A percentile compares a stretch with the other conserved stretches of the same genome.
phyloP scores from a whole-genome alignment of 768 basidiomycete species.

The Rossbeevera mucosa region DNA sequence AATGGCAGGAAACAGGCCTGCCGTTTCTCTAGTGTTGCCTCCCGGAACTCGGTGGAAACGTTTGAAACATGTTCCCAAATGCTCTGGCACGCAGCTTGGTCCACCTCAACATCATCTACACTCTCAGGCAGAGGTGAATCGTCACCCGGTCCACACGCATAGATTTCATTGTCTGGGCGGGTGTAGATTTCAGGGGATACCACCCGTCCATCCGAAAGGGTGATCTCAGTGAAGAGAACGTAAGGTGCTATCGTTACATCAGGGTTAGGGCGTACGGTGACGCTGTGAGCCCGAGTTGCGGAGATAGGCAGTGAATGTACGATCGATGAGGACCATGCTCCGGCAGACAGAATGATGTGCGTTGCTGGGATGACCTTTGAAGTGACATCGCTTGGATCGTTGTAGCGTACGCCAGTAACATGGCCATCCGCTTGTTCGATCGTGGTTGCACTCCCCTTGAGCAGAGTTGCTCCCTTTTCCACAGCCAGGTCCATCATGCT shows the following conservation, averaged over 20 bases:
- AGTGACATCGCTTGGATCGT: slow-evolving; percentile 19
- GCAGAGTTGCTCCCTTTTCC: slow-evolving; percentile 47
- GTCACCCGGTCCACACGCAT: slow-evolving; percentile 79
- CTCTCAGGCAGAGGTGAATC: slow-evolving; percentile 59
- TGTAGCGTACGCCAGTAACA: slow-evolving; percentile 47
- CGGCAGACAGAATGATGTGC: slow-evolving; percentile 74
- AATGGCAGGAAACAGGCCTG: slow-evolving; percentile 81
- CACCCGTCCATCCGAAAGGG: slow-evolving; percentile 28
- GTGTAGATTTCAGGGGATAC: slow-evolving; percentile 69
- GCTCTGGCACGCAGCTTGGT: slow-evolving; percentile 49
- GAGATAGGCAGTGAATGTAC: slow-evolving; percentile 52
- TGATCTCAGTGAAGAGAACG: slow-evolving; percentile 79
- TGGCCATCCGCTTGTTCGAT: slow-evolving; percentile 40
- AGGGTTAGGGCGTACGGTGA: slow-evolving; percentile 52
- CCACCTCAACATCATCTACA: slow-evolving; percentile 69
- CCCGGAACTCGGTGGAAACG: slow-evolving; percentile 54
- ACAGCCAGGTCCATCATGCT: slow-evolving; percentile 65
- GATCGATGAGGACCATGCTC: slow-evolving; percentile 76
- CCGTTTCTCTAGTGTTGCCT: slow-evolving; percentile 46
- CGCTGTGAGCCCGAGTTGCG: slow-evolving; percentile 69
- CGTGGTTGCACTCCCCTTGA: slow-evolving; percentile 42
- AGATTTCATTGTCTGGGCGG: slow-evolving; percentile 64
- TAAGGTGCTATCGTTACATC: slow-evolving; percentile 58
- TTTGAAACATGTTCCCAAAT: slow-evolving; percentile 54
- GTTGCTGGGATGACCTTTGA: slow-evolving; percentile 49